phyloP scores from a whole-genome alignment of 352 stramenopile genomes.

The Thraustotheca clavata region DNA sequence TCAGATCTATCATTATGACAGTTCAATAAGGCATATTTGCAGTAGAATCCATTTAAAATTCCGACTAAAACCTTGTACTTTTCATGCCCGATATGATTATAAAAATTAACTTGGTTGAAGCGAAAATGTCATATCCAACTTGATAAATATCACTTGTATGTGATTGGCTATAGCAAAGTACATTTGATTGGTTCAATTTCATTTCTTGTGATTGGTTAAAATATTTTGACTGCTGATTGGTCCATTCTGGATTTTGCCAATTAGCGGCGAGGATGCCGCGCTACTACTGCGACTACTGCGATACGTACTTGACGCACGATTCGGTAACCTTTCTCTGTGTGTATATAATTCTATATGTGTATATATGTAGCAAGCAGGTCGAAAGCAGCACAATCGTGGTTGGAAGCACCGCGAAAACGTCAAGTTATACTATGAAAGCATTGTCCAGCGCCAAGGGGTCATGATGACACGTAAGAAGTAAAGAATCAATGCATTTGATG shows the following conservation, averaged over 20 bases:
- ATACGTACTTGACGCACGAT: constrained; percentile 93
- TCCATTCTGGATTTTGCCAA: constrained; percentile 2
- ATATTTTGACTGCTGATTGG: background rate
- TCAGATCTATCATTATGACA: no score
- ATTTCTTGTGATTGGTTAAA: constrained; percentile 5
- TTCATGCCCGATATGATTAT: no score
- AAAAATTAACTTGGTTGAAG: no score
- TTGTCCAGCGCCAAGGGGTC: constrained; percentile 32
- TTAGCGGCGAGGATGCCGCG: constrained; percentile 58
- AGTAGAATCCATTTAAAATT: no score
- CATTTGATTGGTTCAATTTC: no score
- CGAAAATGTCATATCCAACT: no score
- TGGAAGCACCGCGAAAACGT: constrained; percentile 95
- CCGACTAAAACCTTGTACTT: no score
- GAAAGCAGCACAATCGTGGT: constrained; percentile 90
- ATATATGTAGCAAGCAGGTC: constrained; percentile 66
- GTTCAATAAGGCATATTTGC: no score
- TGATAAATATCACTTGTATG: no score
- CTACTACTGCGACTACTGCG: constrained; percentile 94
- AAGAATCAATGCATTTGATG: background rate
- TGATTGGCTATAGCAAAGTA: no score
- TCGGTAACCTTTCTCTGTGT: constrained; percentile 40
- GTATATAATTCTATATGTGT: background rate
- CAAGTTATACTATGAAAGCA: constrained; percentile 87
- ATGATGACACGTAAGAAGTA: constrained; percentile 19